Evolutionary conservation across 2,329 filamentous ascomycete species (phyloP).

Genomic region (Diaporthe batatas): DNA sequence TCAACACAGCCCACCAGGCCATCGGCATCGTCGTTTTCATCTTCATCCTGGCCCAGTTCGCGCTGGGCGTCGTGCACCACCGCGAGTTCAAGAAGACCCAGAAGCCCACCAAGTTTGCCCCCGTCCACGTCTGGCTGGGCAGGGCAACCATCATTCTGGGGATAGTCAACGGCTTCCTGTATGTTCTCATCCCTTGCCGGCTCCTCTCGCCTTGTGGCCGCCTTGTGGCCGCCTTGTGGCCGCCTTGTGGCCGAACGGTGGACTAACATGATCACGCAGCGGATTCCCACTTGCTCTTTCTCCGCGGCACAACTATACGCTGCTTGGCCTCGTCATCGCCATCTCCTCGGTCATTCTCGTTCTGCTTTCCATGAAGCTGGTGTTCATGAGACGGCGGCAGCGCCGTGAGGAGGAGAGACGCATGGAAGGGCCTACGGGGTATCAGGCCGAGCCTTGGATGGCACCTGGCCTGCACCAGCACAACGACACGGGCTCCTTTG

Average conservation of each 20-base stretch:
- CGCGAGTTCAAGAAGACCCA: conserved; percentile 64
- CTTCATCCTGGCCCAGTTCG: conserved; percentile 65
- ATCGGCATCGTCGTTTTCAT: conserved; percentile 68
- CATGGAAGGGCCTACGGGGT: conserved; percentile 22
- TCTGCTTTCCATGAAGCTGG: conserved; percentile 53
- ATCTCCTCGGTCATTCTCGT: conserved; percentile 56
- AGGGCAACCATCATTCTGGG: conserved; percentile 66
- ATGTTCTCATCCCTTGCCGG: conserved; percentile 46
- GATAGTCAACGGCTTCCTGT: conserved; percentile 70
- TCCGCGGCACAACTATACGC: conserved; percentile 59
- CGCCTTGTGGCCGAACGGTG: too few species aligned
- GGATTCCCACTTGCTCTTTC: conserved; percentile 71
- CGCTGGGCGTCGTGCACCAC: conserved; percentile 69
- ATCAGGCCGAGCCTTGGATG: conserved; percentile 40
- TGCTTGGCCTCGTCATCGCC: conserved; percentile 62
- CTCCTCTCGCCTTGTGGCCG: too few species aligned
- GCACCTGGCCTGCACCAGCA: conserved; percentile 13
- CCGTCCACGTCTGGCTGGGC: conserved; percentile 70
- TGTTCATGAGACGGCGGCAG: conserved; percentile 49
- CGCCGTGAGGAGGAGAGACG: conserved; percentile 22
- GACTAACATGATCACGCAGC: conserved; percentile 49
- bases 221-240: too few species aligned
- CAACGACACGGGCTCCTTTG: conserved; percentile 5
- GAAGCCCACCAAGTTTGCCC: conserved; percentile 62
- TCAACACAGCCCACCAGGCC: conserved; percentile 69